Conservation (phyloP, 2,329 filamentous ascomycete genomes). For the Fusarium tanahbumbuense region DNA sequence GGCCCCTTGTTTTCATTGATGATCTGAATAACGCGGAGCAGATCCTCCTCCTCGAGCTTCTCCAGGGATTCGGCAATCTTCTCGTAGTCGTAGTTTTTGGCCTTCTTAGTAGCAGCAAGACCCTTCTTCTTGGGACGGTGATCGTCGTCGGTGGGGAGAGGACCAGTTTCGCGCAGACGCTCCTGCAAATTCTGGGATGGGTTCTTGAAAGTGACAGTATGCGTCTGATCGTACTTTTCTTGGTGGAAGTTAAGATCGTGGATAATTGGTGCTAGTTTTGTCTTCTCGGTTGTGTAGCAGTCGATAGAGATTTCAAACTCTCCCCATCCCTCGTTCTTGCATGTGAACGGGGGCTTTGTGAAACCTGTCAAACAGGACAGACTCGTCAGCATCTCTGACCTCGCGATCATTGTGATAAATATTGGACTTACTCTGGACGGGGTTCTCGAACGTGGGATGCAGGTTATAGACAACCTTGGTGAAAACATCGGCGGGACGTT, state of each 20-base stretch:
- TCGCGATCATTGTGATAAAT: not conserved
- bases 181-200: slow-evolving; percentile 87
- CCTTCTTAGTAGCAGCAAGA: slow-evolving; percentile 77
- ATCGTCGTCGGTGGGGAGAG: slow-evolving; percentile 81
- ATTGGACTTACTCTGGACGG: slow-evolving; percentile 77
- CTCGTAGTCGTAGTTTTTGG: slow-evolving; percentile 84
- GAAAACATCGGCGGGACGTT: slow-evolving; percentile 85
- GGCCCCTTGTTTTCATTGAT: slow-evolving; percentile 96
- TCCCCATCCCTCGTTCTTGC: slow-evolving; percentile 96
- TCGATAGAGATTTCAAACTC: slow-evolving; percentile 96
- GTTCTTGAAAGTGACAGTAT: slow-evolving; percentile 89
- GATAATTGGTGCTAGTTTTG: slow-evolving; percentile 76
- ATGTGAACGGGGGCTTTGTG: slow-evolving; percentile 86
- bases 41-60: slow-evolving; percentile 90
- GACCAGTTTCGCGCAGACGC: slow-evolving; percentile 83
- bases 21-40: slow-evolving; percentile 95
- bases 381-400: slow-evolving; percentile 27
- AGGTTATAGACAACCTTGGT: slow-evolving; percentile 93
- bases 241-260: slow-evolving; percentile 95
- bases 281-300: slow-evolving; percentile 86
- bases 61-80: slow-evolving; percentile 93
- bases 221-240: slow-evolving; percentile 83
- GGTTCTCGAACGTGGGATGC: slow-evolving; percentile 92
- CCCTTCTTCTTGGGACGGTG: slow-evolving; percentile 69
- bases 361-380: slow-evolving; percentile 66